phyloP scores from a whole-genome alignment of 768 basidiomycete genomes.

The Tulasnella sp. region DNA sequence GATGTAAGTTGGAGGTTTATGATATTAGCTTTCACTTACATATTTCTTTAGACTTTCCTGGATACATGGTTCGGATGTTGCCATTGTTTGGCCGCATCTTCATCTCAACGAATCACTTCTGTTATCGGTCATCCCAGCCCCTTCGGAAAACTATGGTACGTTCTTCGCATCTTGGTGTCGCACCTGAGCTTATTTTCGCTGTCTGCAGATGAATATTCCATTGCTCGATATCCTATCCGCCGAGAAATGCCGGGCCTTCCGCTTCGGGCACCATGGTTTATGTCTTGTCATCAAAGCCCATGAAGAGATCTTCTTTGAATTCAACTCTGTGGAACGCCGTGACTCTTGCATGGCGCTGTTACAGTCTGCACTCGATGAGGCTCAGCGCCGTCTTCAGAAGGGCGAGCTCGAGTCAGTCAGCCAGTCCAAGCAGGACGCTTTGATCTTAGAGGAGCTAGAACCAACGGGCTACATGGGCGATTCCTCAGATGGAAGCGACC shows the following conservation, averaged over 20 bases:
- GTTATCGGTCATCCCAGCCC: conserved; percentile 84
- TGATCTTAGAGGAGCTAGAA: conserved; percentile 80
- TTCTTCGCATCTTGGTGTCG: conserved; percentile 13
- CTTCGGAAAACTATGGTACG: conserved; percentile 75
- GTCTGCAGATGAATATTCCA: conserved; percentile 80
- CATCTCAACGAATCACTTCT: conserved; percentile 86
- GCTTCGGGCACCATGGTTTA: conserved; percentile 83
- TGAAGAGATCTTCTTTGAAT: conserved; percentile 97
- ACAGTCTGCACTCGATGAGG: conserved; percentile 70
- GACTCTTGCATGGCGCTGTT: conserved; percentile 65
- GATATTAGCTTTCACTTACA: not conserved
- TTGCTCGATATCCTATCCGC: conserved; percentile 76
- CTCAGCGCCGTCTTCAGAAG: conserved; percentile 38
- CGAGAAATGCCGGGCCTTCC: conserved; percentile 77
- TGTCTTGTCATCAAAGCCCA: conserved; percentile 88
- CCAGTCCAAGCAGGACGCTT: conserved; percentile 54
- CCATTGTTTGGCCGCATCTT: conserved; percentile 83
- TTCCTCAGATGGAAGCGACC: conserved; percentile 31
- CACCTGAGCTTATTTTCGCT: conserved; percentile 9
- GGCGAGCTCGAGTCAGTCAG: conserved; percentile 38
- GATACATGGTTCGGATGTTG: conserved; percentile 81
- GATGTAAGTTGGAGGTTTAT: conserved; percentile 57
- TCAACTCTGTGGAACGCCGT: conserved; percentile 68
- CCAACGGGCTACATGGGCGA: conserved; percentile 31
- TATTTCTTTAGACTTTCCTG: conserved; percentile 61